phyloP scores from a whole-genome alignment of 2,329 filamentous ascomycete species.

The Xylariaceae sp. region DNA sequence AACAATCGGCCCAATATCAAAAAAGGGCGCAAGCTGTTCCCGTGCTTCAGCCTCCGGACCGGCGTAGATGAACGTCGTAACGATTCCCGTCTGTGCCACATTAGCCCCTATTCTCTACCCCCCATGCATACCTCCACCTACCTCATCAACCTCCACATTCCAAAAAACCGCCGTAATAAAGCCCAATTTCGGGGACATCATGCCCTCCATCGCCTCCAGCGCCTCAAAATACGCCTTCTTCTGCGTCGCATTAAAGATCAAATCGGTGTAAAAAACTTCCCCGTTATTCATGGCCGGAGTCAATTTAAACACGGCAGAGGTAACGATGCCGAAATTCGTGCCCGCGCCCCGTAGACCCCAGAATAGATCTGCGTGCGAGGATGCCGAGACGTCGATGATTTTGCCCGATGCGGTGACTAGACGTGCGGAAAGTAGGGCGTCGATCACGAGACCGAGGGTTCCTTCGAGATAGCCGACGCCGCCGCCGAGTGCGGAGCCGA shows the following conservation, averaged over 20 bases:
- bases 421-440: conserved; percentile 16
- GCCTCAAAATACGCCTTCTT: background rate
- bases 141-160: background rate
- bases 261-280: conserved; percentile 1
- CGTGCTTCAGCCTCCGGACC: background rate
- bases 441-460: conserved; percentile 19
- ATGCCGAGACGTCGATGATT: conserved; percentile 11
- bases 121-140: background rate
- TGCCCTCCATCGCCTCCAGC: background rate
- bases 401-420: conserved; percentile 19
- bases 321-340: conserved; percentile 23
- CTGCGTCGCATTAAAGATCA: background rate
- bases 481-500: background rate
- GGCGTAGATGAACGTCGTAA: background rate
- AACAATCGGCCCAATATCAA: background rate
- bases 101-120: background rate
- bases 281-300: conserved; percentile 9
- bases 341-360: conserved; percentile 26
- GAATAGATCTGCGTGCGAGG: conserved; percentile 20
- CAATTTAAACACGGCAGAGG: conserved; percentile 21
- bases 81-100: background rate
- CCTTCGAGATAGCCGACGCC: conserved; percentile 4
- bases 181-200: background rate
- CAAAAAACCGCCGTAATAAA: background rate
- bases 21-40: background rate